phyloP scores from a whole-genome alignment of 2,329 filamentous ascomycete species.

The Rhynchosporium secalis region DNA sequence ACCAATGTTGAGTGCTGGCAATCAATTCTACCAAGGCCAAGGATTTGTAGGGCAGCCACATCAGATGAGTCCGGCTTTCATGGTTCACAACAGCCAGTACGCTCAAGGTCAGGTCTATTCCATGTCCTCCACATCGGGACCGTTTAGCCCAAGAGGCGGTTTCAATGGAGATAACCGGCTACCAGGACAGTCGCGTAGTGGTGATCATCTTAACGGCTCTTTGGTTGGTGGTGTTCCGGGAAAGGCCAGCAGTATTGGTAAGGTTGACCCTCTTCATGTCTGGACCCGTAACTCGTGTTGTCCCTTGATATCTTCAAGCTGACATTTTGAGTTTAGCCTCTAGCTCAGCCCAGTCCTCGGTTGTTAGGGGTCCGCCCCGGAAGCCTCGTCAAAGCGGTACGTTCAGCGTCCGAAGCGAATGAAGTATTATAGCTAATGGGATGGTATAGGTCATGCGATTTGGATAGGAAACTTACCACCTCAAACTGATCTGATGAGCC shows the following conservation, averaged over 20 bases:
- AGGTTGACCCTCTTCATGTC: slow-evolving; percentile 14
- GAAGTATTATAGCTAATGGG: slow-evolving; percentile 19
- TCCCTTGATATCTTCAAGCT: not conserved
- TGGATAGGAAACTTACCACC: slow-evolving; percentile 96
- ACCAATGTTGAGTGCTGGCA: slow-evolving; percentile 12
- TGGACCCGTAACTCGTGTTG: not conserved
- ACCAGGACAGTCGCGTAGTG: slow-evolving; percentile 23
- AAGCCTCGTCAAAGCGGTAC: slow-evolving; percentile 63
- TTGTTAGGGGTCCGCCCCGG: slow-evolving; percentile 54
- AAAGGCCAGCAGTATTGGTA: slow-evolving; percentile 36
- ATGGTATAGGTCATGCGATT: slow-evolving; percentile 79
- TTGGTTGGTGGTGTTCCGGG: slow-evolving; percentile 16
- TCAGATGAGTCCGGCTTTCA: slow-evolving; percentile 30
- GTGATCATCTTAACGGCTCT: slow-evolving; percentile 20
- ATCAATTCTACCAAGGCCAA: slow-evolving; percentile 34
- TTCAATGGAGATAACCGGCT: slow-evolving; percentile 29
- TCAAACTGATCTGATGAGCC: slow-evolving; percentile 73
- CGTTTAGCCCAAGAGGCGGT: slow-evolving; percentile 27
- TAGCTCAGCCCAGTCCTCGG: slow-evolving; percentile 42
- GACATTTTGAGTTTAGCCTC: slow-evolving; percentile 33
- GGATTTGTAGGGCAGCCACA: slow-evolving; percentile 32
- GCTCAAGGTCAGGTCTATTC: slow-evolving; percentile 31
- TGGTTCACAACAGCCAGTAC: slow-evolving; percentile 34
- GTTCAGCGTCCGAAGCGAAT: slow-evolving; percentile 31
- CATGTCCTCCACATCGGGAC: slow-evolving; percentile 19